Evolutionary conservation across 345 rosid species (phyloP).

Genomic region (Pistacia atlantica): DNA sequence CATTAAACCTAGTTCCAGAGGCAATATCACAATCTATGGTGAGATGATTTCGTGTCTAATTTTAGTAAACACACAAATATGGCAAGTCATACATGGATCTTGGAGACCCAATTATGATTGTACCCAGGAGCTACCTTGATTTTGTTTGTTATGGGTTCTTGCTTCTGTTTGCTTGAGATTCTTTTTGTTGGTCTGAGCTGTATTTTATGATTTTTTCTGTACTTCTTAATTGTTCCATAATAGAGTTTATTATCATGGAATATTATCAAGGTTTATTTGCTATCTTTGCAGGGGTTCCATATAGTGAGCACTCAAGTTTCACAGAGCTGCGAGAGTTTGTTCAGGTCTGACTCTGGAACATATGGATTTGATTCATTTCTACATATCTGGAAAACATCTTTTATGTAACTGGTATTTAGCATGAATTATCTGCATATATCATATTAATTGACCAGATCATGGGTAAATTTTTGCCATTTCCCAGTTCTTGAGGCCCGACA

Average conservation of each 20-base stretch:
- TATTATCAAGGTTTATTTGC: slow-evolving; percentile 1
- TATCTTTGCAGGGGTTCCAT: slow-evolving; percentile 65
- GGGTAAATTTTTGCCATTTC: slow-evolving; percentile 19
- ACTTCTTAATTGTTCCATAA: background rate
- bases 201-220: background rate
- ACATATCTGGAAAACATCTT: background rate
- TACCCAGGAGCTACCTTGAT: background rate
- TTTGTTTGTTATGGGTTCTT: background rate
- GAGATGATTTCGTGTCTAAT: slow-evolving; percentile 28
- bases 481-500: slow-evolving; percentile 71
- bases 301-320: slow-evolving; percentile 85
- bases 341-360: slow-evolving; percentile 42
- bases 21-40: slow-evolving; percentile 74
- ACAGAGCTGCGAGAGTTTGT: slow-evolving; percentile 75
- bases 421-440: background rate
- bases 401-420: slow-evolving; percentile 6
- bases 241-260: background rate
- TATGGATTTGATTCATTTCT: background rate
- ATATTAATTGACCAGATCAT: background rate
- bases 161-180: slow-evolving; percentile 6
- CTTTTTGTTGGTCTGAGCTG: background rate
- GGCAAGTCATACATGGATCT: background rate
- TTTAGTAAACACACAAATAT: background rate
- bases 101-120: background rate
- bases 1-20: slow-evolving; percentile 61